Evolutionary conservation across 306 rosid species (phyloP), one percentile per base, ranked within the genome.

Genomic region (Corylus heterophylla): DNA sequence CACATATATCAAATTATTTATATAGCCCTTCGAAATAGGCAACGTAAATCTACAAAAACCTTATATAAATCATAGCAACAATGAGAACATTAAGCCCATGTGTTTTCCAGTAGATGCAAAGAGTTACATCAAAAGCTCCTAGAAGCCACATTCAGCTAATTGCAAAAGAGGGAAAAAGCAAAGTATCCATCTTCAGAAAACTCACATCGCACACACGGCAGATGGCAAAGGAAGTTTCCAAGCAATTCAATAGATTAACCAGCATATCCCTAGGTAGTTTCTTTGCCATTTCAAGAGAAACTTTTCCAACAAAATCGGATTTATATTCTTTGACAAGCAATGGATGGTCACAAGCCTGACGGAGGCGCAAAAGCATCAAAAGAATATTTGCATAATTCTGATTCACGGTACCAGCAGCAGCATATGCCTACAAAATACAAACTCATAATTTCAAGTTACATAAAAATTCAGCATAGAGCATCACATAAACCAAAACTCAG

Each of bases 271-370:
- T 88, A 22, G 98, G 97, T 73, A 95, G 91, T 56, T 6, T 76
- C 75, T 84, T 91, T 48, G 97, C 97, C 98, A 90, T 91, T 79
- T 87, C 90, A 37, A 83, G 74, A 76, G 99, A 91, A 83, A 74
- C 83, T 78, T 87, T 89, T 64, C 98, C 97, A 49, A 89, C 89
- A 54, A 78, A 85, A 76, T 88, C 92, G 20, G 92, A 83, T 77
- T 82, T 76, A 86, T 79, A 88, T 73, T 92, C 96, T 84, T 93
- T 93, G 73, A 95, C 97, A 82, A 95, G 99, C 77, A 69, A 87
- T 1, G 99, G 99, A 61, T 95, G 99, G 76, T 95, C 98, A 80
- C 99, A 95, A 85, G 98, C 99, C 86, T 95, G 99, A 51, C 99
- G 94, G 73, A 95, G 98, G 74, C 98, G 99, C 78, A 93, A 83